These are phyloP conservation scores for Neofusicoccum cordaticola DNA, from an alignment of 2,329 filamentous ascomycete species.

Conservation along the genomic window DNA sequence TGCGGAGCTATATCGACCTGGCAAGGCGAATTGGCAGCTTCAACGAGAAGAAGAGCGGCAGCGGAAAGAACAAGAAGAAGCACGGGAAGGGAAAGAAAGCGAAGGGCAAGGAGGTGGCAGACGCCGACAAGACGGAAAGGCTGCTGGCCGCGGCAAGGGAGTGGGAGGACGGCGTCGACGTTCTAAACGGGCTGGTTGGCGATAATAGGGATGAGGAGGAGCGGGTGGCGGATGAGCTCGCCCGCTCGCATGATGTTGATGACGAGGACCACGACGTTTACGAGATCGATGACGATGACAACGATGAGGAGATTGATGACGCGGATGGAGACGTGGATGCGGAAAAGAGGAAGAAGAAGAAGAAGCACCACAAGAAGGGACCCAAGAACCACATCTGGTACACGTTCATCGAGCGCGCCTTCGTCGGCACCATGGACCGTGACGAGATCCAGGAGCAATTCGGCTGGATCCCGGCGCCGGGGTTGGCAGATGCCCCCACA, in stretches of 20 bases:
- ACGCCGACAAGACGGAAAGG: not conserved
- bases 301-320: slow-evolving; percentile 29
- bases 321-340: slow-evolving; percentile 29
- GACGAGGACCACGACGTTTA: slow-evolving; percentile 17
- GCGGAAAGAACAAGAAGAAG: slow-evolving; percentile 20
- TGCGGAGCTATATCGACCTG: slow-evolving; percentile 74
- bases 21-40: slow-evolving; percentile 69
- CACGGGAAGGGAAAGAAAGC: slow-evolving; percentile 24
- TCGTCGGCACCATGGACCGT: slow-evolving; percentile 68
- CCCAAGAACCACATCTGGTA: slow-evolving; percentile 67
- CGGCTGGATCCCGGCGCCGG: slow-evolving; percentile 10
- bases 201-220: slow-evolving; percentile 25
- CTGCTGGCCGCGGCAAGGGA: not conserved
- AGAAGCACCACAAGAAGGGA: slow-evolving; percentile 43
- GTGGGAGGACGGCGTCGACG: not conserved
- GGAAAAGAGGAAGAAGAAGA: slow-evolving; percentile 47
- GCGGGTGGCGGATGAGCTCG: slow-evolving; percentile 23
- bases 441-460: slow-evolving; percentile 57
- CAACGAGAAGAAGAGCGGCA: slow-evolving; percentile 19
- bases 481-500: not conserved
- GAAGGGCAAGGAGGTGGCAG: slow-evolving; percentile 20
- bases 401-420: slow-evolving; percentile 73
- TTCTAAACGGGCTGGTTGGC: not conserved
- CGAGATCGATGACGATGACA: slow-evolving; percentile 26
- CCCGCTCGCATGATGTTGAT: not conserved